Evolutionary conservation across 331 rosid genomes (phyloP).

Genomic region (Telfairia occidentalis): DNA sequence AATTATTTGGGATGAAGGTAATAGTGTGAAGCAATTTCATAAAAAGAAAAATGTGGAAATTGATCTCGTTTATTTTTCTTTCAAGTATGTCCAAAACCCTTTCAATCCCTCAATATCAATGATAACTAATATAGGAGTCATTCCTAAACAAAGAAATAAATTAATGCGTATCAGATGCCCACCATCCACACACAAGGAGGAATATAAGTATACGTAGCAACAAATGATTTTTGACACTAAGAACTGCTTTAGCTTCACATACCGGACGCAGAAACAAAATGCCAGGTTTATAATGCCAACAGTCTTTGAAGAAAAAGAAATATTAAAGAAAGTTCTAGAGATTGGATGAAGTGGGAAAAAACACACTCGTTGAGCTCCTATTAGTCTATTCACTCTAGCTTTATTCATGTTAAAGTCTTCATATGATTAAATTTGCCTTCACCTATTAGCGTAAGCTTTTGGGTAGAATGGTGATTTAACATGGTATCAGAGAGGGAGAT

Average conservation of each 20-base stretch:
- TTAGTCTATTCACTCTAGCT: background rate
- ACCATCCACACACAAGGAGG: background rate
- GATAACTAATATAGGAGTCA: no score
- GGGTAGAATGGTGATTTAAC: no score
- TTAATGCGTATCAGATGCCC: background rate
- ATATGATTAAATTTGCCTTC: no score
- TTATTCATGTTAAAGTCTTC: no score
- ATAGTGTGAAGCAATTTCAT: background rate
- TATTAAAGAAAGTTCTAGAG: background rate
- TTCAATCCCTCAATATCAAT: background rate
- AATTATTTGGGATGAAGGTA: background rate
- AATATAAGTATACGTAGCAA: background rate
- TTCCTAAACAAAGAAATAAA: no score
- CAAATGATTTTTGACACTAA: background rate
- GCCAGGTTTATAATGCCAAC: background rate
- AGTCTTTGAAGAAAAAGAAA: background rate
- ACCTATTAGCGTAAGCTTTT: no score
- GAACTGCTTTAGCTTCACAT: background rate
- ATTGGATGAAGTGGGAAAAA: background rate
- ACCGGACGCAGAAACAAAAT: background rate
- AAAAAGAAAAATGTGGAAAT: background rate
- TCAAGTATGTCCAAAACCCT: background rate
- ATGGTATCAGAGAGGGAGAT: no score
- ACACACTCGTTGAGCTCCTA: background rate
- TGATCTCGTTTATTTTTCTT: background rate